Percentiles rank a stretch among this genome's conserved stretches.
Conservation (phyloP, 495 filamentous ascomycete species). For the Mytilinidion resinicola region DNA sequence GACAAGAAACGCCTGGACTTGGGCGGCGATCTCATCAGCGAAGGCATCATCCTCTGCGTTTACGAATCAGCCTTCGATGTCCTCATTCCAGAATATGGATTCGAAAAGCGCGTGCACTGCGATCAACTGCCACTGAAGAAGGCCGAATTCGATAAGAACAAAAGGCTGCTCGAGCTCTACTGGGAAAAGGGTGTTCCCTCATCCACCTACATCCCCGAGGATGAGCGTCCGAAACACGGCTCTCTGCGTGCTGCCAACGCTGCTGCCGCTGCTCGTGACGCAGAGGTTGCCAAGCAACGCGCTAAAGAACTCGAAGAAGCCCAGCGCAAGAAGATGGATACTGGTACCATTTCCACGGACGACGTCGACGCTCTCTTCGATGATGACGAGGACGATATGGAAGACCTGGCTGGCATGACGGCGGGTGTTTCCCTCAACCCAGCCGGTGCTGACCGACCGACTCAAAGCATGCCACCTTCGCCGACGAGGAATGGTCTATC, state of each 20-base stretch:
- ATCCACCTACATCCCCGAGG: conserved; percentile 91
- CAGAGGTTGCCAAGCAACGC: conserved; percentile 70
- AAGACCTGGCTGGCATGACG: conserved; percentile 71
- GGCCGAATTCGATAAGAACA: conserved; percentile 94
- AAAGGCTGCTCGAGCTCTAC: conserved; percentile 87
- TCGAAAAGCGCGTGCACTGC: conserved; percentile 98
- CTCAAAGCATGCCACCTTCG: conserved; percentile 92
- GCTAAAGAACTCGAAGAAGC: conserved; percentile 80
- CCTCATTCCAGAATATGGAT: conserved; percentile 94
- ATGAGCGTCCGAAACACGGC: conserved; percentile 82
- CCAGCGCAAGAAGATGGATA: conserved; percentile 84
- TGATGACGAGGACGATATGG: conserved; percentile 76
- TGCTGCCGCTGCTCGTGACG: conserved; percentile 67
- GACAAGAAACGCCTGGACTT: conserved; percentile 77
- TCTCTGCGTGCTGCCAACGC: conserved; percentile 63
- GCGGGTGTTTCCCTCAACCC: conserved; percentile 74
- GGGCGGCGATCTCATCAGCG: conserved; percentile 89
- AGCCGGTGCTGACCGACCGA: conserved; percentile 61
- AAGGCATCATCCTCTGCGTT: conserved; percentile 93
- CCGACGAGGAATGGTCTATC: conserved; percentile 71
- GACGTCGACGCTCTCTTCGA: conserved; percentile 91
- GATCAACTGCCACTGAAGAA: conserved; percentile 98
- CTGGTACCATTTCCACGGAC: conserved; percentile 80
- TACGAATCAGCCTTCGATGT: conserved; percentile 99
- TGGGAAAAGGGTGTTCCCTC: conserved; percentile 99